A percentile compares a stretch with the other conserved stretches of the same genome.
Evolutionary conservation across 352 stramenopile species (phyloP).

Genomic region (Phytophthora meadii): DNA sequence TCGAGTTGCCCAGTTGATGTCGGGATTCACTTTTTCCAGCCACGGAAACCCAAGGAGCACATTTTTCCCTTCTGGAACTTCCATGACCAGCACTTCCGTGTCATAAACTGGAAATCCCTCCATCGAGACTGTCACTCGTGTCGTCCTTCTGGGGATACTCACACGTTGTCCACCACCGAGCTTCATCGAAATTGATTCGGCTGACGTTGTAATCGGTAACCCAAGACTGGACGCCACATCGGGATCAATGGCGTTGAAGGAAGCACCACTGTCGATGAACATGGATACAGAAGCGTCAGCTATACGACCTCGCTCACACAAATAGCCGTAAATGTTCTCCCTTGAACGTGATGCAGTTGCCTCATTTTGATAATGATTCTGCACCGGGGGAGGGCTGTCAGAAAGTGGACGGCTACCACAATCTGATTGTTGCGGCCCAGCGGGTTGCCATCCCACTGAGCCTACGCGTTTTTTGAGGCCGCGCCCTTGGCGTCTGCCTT

Average conservation of each 20-base stretch:
- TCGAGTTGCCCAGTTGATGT: background rate
- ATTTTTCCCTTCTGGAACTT: background rate
- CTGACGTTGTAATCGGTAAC: background rate
- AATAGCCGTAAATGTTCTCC: constrained; percentile 16
- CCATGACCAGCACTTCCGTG: background rate
- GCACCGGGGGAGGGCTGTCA: background rate
- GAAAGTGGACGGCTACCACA: constrained; percentile 5
- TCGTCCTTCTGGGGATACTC: constrained; percentile 10
- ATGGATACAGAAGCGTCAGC: constrained; percentile 3
- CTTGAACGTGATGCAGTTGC: background rate
- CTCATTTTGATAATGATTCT: constrained; percentile 6
- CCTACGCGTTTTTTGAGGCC: constrained; percentile 13
- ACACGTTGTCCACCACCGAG: background rate
- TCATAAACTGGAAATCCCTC: background rate
- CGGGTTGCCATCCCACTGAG: constrained; percentile 13
- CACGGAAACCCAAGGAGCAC: background rate
- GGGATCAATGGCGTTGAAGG: constrained; percentile 6
- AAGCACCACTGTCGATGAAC: constrained; percentile 14
- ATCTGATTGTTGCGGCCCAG: constrained; percentile 2
- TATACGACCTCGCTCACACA: background rate
- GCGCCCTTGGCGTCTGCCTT: background rate
- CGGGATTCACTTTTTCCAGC: background rate
- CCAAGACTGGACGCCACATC: background rate
- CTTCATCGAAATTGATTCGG: background rate
- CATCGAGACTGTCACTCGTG: background rate